These are phyloP conservation scores for Coprinellus micaceus DNA, from an alignment of 768 basidiomycete species.

Conservation along the genomic window DNA sequence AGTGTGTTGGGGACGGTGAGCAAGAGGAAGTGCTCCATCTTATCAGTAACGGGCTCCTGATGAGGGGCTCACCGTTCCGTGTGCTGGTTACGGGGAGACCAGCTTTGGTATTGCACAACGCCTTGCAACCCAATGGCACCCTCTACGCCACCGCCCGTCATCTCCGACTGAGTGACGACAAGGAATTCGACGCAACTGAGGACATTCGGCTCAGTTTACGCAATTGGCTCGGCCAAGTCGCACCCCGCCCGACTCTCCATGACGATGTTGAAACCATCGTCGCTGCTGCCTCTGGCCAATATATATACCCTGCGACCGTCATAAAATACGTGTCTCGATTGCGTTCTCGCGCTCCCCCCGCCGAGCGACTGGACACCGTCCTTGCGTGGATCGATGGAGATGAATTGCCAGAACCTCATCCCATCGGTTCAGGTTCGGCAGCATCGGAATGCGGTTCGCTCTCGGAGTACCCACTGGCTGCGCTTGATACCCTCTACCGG, in stretches of 20 bases:
- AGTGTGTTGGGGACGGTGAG: slow-evolving; percentile 9
- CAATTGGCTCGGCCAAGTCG: background rate
- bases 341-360: background rate
- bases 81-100: slow-evolving; percentile 14
- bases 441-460: too few relatives aligned
- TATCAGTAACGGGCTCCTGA: slow-evolving; percentile 3
- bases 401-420: too few relatives aligned
- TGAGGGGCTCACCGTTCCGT: slow-evolving; percentile 2
- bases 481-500: background rate
- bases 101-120: slow-evolving; percentile 7
- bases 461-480: background rate
- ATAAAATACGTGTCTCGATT: background rate
- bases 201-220: slow-evolving; percentile 1
- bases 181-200: background rate
- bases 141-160: background rate
- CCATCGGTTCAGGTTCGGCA: too few relatives aligned
- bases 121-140: background rate
- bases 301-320: background rate
- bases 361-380: background rate
- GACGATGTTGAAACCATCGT: background rate
- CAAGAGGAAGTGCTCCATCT: slow-evolving; percentile 8
- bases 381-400: background rate
- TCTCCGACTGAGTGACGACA: slow-evolving; percentile 2
- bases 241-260: slow-evolving; percentile 7
- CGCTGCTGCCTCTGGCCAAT: background rate